Evolutionary conservation across 202 grass and related monocot species (phyloP).

Genomic region (Zoysia matrella): DNA sequence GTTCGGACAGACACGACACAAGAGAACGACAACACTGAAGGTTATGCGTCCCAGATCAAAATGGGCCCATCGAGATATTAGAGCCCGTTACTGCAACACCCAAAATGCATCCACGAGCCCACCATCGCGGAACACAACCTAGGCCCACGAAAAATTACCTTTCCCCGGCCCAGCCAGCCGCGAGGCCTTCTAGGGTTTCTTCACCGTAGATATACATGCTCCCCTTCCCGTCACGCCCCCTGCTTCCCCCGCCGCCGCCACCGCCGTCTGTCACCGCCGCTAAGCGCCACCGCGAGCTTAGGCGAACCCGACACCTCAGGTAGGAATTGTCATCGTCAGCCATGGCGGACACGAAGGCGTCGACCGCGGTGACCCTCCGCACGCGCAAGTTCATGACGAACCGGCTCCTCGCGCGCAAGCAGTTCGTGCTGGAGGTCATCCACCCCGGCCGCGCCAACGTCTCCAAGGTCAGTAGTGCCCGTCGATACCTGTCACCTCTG

Average conservation of each 20-base stretch:
- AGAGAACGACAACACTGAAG: too few species aligned
- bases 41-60: too few species aligned
- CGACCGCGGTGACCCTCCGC: conserved; percentile 73
- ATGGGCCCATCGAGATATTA: neutral
- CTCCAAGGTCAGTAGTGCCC: conserved; percentile 66
- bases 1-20: too few species aligned
- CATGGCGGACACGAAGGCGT: conserved; percentile 79
- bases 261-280: conserved; percentile 3
- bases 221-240: neutral
- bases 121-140: neutral
- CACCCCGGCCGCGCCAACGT: conserved; percentile 84
- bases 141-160: neutral
- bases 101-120: neutral
- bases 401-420: conserved; percentile 86
- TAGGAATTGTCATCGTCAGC: conserved; percentile 10
- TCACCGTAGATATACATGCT: conserved; percentile 29
- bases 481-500: neutral
- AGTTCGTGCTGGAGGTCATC: conserved; percentile 51
- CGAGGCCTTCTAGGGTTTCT: neutral
- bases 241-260: conserved; percentile 16
- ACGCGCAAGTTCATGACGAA: conserved; percentile 99
- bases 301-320: conserved; percentile 6
- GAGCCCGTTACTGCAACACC: neutral
- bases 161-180: neutral
- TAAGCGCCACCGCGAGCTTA: conserved; percentile 25